Percentiles rank a stretch among this genome's conserved stretches.
phyloP scores from a whole-genome alignment of 2,329 filamentous ascomycete genomes.

The Ceratocystis ficicola region DNA sequence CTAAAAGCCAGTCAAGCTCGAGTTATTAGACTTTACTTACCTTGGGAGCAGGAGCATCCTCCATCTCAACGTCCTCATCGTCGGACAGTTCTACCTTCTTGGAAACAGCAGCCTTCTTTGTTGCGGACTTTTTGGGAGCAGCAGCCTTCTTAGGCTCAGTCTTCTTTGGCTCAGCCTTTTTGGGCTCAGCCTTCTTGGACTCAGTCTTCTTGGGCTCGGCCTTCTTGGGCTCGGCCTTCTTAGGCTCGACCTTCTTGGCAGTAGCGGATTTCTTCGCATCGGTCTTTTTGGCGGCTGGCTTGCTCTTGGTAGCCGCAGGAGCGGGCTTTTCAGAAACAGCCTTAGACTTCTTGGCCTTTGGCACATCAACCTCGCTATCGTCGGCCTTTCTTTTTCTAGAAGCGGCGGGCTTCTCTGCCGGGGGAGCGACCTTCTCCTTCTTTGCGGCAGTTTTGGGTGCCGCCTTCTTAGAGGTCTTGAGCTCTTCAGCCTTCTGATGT shows the following conservation, averaged over 20 bases:
- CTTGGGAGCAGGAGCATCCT: conserved; percentile 17
- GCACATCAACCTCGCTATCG: conserved; percentile 10
- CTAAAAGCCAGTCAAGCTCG: not conserved
- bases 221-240: conserved; percentile 26
- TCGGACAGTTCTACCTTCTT: conserved; percentile 31
- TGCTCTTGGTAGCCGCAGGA: conserved; percentile 20
- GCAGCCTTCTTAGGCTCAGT: conserved; percentile 35
- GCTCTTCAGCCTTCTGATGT: conserved; percentile 19
- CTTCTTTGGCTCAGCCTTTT: conserved; percentile 41
- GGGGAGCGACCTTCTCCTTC: conserved; percentile 28
- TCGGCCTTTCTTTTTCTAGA: conserved; percentile 27
- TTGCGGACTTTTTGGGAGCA: conserved; percentile 35
- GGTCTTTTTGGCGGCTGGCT: conserved; percentile 26
- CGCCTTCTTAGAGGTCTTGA: conserved; percentile 26
- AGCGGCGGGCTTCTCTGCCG: conserved; percentile 21
- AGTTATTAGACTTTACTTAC: conserved; percentile 22
- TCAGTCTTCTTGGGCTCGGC: conserved; percentile 25
- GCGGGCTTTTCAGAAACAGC: conserved; percentile 18
- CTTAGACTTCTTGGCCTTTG: conserved; percentile 19
- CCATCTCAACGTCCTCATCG: conserved; percentile 25
- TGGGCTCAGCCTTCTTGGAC: conserved; percentile 17
- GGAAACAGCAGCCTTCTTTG: conserved; percentile 36
- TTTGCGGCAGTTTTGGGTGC: conserved; percentile 26
- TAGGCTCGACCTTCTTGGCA: conserved; percentile 38
- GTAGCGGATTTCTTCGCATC: conserved; percentile 24